These are phyloP conservation scores for Lactifluus rugatus DNA, from an alignment of 768 basidiomycete species.

Conservation along the genomic window DNA sequence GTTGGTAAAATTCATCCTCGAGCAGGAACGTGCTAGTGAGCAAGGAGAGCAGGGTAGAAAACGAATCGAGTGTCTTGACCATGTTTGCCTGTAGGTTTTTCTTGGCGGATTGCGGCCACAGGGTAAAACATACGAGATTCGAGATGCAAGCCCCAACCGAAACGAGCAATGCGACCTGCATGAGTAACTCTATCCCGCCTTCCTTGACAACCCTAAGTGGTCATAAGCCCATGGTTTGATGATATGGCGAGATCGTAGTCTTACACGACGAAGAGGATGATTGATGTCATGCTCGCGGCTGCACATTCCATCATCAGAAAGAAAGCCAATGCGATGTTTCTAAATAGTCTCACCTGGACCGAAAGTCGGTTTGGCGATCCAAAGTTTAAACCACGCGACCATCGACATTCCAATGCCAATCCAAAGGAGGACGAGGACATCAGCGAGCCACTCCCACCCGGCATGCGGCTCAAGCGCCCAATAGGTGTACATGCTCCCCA, in stretches of 20 bases:
- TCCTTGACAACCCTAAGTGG: constrained; percentile 70
- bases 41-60: constrained; percentile 74
- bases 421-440: constrained; percentile 67
- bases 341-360: constrained; percentile 55
- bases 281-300: constrained; percentile 81
- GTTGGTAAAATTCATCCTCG: constrained; percentile 50
- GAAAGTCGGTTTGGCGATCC: constrained; percentile 83
- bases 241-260: constrained; percentile 11
- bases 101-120: constrained; percentile 85
- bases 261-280: constrained; percentile 78
- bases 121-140: constrained; percentile 70
- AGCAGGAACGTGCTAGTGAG: constrained; percentile 81
- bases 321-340: no score
- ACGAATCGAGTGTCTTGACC: constrained; percentile 78
- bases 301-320: constrained; percentile 1
- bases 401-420: constrained; percentile 73
- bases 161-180: constrained; percentile 70
- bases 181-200: constrained; percentile 66
- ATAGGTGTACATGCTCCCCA: constrained; percentile 69
- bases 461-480: constrained; percentile 66
- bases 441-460: constrained; percentile 67
- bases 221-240: neutral
- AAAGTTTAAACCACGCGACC: constrained; percentile 86
- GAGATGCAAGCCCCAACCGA: constrained; percentile 65
- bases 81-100: constrained; percentile 75